phyloP scores from a whole-genome alignment of 2,329 filamentous ascomycete species.

The Fusarium sp. region DNA sequence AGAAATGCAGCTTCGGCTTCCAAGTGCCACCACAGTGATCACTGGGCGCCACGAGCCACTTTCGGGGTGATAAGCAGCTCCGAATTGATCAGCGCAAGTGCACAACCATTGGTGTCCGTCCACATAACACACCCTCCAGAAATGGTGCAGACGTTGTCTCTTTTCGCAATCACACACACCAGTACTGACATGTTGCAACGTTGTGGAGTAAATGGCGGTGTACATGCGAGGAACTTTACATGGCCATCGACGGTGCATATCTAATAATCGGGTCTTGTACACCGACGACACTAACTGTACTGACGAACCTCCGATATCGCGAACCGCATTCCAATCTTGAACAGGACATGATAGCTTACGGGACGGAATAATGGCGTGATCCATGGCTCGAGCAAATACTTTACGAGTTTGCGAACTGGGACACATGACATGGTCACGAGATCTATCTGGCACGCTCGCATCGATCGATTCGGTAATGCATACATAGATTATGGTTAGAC shows the following conservation, averaged over 20 bases:
- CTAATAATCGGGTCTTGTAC: neutral
- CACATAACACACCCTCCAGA: neutral
- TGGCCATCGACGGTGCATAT: neutral
- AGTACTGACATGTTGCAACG: neutral
- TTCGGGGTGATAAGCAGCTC: neutral
- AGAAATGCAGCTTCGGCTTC: neutral
- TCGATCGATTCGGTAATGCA: too few relatives aligned
- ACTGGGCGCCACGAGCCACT: too few relatives aligned
- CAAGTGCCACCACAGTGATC: neutral
- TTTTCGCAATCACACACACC: neutral
- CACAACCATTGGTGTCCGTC: neutral
- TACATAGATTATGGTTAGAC: too few relatives aligned
- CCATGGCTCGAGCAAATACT: neutral
- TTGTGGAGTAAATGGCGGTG: neutral
- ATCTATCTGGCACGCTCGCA: too few relatives aligned
- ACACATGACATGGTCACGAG: neutral
- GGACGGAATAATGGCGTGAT: neutral
- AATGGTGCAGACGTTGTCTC: neutral
- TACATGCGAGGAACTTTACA: neutral
- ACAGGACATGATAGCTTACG: too few relatives aligned
- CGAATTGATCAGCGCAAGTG: neutral
- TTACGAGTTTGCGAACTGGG: neutral
- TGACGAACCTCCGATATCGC: neutral
- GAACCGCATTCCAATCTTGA: accelerated
- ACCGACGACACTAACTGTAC: too few relatives aligned